Conservation (phyloP, 169 alveolate genomes). For the Eimeria sp. region DNA sequence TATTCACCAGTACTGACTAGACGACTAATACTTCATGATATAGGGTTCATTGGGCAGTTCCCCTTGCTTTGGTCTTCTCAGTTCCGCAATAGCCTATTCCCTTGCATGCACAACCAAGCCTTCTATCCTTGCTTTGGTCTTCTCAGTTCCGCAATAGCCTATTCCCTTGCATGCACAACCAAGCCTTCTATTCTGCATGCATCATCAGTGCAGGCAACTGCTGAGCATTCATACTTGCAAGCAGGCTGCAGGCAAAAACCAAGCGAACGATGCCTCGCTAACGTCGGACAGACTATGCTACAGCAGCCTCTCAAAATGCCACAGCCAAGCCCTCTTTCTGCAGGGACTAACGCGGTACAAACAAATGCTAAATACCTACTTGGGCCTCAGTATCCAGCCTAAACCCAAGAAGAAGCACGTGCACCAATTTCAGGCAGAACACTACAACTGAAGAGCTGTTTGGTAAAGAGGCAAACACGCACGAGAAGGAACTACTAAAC, state of each 20-base stretch:
- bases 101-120: not conserved
- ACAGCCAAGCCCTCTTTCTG: not conserved
- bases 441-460: not conserved
- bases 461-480: not conserved
- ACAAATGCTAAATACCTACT: not conserved
- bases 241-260: too few relatives aligned
- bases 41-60: not conserved
- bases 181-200: not conserved
- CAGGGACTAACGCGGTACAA: not conserved
- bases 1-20: too few relatives aligned
- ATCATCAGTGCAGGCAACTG: too few relatives aligned
- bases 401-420: not conserved
- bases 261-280: too few relatives aligned
- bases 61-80: not conserved
- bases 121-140: not conserved
- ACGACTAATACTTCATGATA: not conserved
- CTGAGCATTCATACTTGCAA: too few relatives aligned
- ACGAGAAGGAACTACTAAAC: not conserved
- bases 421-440: not conserved
- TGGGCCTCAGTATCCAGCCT: not conserved
- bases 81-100: not conserved
- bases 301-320: too few relatives aligned
- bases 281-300: too few relatives aligned
- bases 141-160: not conserved
- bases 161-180: not conserved